phyloP scores from a whole-genome alignment of 495 filamentous ascomycete species.

The Lentithecium fluviatile region DNA sequence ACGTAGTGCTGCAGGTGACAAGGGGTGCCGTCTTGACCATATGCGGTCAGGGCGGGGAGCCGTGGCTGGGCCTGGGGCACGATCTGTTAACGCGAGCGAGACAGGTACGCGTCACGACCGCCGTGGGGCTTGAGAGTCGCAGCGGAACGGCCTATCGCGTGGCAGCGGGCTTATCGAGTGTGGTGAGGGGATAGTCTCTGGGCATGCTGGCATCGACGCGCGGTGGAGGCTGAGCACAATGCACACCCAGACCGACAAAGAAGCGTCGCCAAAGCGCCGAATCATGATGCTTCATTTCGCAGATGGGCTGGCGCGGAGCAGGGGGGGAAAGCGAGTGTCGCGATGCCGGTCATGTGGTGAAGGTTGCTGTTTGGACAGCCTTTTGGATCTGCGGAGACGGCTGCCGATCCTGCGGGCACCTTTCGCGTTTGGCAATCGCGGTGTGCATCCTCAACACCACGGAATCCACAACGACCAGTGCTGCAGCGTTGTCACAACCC shows the following conservation, averaged over 20 bases:
- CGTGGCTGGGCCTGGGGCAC: constrained; percentile 9
- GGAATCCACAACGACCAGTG: too few species aligned
- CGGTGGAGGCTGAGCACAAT: constrained; percentile 30
- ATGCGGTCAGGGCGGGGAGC: constrained; percentile 27
- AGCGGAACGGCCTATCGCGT: constrained; percentile 14
- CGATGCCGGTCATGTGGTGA: background rate
- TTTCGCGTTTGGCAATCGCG: background rate
- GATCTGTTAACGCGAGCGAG: background rate
- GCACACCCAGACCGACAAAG: constrained; percentile 13
- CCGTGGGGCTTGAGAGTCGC: constrained; percentile 12
- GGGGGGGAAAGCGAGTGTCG: background rate
- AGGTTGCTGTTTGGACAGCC: background rate
- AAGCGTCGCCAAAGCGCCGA: background rate
- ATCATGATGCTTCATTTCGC: background rate
- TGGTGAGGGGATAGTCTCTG: constrained; percentile 6
- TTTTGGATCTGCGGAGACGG: background rate
- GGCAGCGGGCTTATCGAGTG: constrained; percentile 12
- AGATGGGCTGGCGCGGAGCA: background rate
- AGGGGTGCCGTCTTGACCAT: background rate
- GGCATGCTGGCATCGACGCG: constrained; percentile 8
- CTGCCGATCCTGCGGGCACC: background rate
- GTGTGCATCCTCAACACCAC: too few species aligned
- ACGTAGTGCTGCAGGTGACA: background rate
- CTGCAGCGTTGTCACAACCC: too few species aligned
- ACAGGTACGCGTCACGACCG: constrained; percentile 25